Conservation (phyloP, 345 rosid genomes). For the Melastoma malabathricum region DNA sequence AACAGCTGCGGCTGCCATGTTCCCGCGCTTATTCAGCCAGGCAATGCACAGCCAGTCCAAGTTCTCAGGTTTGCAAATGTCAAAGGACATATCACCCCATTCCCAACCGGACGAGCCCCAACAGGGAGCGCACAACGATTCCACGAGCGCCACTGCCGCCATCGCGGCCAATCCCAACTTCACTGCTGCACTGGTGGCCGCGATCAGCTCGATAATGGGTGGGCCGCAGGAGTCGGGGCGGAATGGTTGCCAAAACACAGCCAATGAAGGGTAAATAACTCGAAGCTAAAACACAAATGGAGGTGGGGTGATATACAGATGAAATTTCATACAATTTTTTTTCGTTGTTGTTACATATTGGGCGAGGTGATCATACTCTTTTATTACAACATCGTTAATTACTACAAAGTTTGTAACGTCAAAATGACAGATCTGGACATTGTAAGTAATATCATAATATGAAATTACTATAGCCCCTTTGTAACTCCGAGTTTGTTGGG, state of each 20-base stretch:
- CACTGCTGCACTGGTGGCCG: conserved; percentile 59
- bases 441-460: too few species aligned
- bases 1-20: conserved; percentile 13
- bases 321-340: too few species aligned
- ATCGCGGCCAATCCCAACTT: conserved; percentile 48
- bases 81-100: conserved; percentile 22
- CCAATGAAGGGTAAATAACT: too few species aligned
- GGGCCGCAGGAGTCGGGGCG: conserved; percentile 14
- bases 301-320: too few species aligned
- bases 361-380: too few species aligned
- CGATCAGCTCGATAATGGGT: conserved; percentile 45
- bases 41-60: conserved; percentile 45
- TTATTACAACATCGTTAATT: too few species aligned
- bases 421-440: too few species aligned
- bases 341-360: too few species aligned
- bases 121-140: conserved; percentile 3
- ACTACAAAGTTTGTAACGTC: too few species aligned
- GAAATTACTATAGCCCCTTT: too few species aligned
- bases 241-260: conserved; percentile 3
- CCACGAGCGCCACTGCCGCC: conserved; percentile 5
- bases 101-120: conserved; percentile 12
- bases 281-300: too few species aligned
- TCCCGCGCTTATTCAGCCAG: conserved; percentile 56
- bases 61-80: conserved; percentile 50
- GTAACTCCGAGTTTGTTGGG: too few species aligned